Evolutionary conservation across 148 eudicot species (phyloP), one percentile per base, ranked within the genome.

Genomic region (Limonium bicolor): DNA sequence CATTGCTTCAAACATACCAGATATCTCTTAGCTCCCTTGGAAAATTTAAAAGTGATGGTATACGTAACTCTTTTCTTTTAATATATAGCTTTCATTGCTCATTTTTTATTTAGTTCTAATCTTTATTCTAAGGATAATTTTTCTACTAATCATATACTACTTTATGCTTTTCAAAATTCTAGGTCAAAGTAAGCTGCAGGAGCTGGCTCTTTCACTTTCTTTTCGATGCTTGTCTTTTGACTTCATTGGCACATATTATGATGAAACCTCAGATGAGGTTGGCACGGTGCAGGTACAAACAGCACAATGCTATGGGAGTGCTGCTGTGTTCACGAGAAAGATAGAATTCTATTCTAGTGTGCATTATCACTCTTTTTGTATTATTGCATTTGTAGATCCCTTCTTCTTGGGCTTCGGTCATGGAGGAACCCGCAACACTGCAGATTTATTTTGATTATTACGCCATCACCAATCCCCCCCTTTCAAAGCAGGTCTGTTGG

Each of bases 261-360:
- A 90, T 73, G 99, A 86, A 71, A 82, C 77, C 55, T 75, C 95
- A 48, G 99, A 90, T 55, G 99, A 90, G 53, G 63, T 67, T 51
- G 85, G 82, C 28, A 65, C 82, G 60, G 69, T 75, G 30, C 95
- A 90, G 97, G 97, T 82, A 68, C 16, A 16, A 15, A 24, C 27
- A 26, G 42, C 31, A 19, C n/a, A n/a, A n/a, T n/a, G n/a, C n/a
- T n/a, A n/a, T n/a, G n/a, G n/a, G n/a, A n/a, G n/a, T n/a, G n/a
- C n/a, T n/a, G n/a, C n/a, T n/a, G n/a, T n/a, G n/a, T n/a, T n/a
- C n/a, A n/a, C n/a, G n/a, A n/a, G n/a, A n/a, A n/a, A n/a, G n/a
- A n/a, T n/a, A n/a, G n/a, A n/a, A n/a, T n/a, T n/a, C n/a, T n/a
- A n/a, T n/a, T n/a, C n/a, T n/a, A n/a, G n/a, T n/a, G n/a, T n/a